Evolutionary conservation across 768 basidiomycete genomes (phyloP).

Genomic region (Boletus reticuloceps): DNA sequence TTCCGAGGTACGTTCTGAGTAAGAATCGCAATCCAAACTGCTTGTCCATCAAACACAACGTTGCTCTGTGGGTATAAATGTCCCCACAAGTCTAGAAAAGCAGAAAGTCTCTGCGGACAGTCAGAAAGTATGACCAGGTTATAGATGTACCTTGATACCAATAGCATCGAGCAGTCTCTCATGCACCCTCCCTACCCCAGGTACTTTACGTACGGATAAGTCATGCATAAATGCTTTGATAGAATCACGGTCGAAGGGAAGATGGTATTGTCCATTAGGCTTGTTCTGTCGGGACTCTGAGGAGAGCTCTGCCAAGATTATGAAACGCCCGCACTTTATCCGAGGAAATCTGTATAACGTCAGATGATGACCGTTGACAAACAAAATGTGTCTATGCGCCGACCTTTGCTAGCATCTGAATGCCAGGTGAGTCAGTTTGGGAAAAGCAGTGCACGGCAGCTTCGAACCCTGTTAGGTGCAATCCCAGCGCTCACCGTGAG

Average conservation of each 20-base stretch:
- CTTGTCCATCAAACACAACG: slow-evolving; percentile 80
- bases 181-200: slow-evolving; percentile 87
- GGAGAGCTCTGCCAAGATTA: neutral
- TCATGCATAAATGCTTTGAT: slow-evolving; percentile 78
- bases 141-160: slow-evolving; percentile 62
- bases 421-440: slow-evolving; percentile 10
- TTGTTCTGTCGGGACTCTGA: slow-evolving; percentile 61
- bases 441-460: slow-evolving; percentile 13
- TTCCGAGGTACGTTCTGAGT: slow-evolving; percentile 78
- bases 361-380: slow-evolving; percentile 2
- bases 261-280: slow-evolving; percentile 87
- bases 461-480: slow-evolving; percentile 85
- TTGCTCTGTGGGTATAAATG: slow-evolving; percentile 71
- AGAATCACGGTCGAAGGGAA: slow-evolving; percentile 59
- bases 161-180: slow-evolving; percentile 86
- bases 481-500: slow-evolving; percentile 95
- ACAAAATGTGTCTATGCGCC: slow-evolving; percentile 37
- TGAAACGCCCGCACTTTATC: slow-evolving; percentile 58
- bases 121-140: neutral
- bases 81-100: slow-evolving; percentile 79
- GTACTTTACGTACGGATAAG: slow-evolving; percentile 83
- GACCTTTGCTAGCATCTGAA: slow-evolving; percentile 89
- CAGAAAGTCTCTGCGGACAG: neutral
- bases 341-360: slow-evolving; percentile 71
- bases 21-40: slow-evolving; percentile 78